Evolutionary conservation across 1,284 basidiomycete genomes (phyloP), one percentile per base, ranked within the genome.

Genomic region (Trametes sp.): DNA sequence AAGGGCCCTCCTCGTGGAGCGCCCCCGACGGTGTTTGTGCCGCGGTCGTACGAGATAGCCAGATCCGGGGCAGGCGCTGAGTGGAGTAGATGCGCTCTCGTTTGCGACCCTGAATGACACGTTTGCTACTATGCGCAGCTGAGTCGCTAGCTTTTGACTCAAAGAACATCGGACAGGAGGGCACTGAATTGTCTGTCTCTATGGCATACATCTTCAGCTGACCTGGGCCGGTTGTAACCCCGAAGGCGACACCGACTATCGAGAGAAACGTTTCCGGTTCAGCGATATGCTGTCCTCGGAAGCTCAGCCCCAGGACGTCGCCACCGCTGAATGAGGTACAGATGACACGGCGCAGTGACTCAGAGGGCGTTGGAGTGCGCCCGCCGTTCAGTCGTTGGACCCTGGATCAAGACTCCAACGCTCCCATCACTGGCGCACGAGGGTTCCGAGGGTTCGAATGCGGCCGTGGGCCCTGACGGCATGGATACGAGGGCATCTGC

Each of bases 211-310:
- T 21, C 52, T 46, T n/a, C 56, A 50, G 56, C 36, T 51, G 56
- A 57, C 56, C 48, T 8, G 24, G n/a, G 28, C 24, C 16, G 13
- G 16, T 41, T 50, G 36, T 21, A 48, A 33, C 48, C 54, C 38
- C 57, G 50, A 74, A 69, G 0, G 82, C 86, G 23, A 88, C 70
- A 44, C 21, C 10, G 7, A 24, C 19, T 16, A 11, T 82, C 80
- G 51, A 89, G 61, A n/a, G n/a, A n/a, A n/a, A n/a, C n/a, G n/a
- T n/a, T n/a, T n/a, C 91, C 2, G 92, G 92, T 54, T 92, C 81
- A 7, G 90, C 92, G 60, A 92, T 84, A 1, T 91, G 69, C 89
- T 91, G 57, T 86, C 75, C 63, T 87, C 84, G 29, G 86, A 86
- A 48, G 93, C 78, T 29, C 83, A 81, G 61, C 92, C 73, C 65